Evolutionary conservation across 2,329 filamentous ascomycete species (phyloP), one percentile per base, ranked within the genome.

Genomic region (Fusarium chaquense): DNA sequence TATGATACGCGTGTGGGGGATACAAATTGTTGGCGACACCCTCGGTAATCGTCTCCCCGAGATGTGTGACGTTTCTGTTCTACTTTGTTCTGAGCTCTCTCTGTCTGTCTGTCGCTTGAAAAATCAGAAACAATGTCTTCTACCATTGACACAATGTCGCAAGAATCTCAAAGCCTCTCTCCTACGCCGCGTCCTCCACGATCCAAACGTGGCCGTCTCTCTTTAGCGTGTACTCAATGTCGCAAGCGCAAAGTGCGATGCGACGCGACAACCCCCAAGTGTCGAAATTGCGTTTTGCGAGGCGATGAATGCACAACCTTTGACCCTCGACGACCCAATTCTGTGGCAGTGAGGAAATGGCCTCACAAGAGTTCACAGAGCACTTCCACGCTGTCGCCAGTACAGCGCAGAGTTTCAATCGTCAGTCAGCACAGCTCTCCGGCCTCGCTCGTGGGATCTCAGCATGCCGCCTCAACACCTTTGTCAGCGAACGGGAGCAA

Each of bases 201-300:
- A 5, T 67, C 62, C 16, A 70, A 70, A 10, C 62, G 57, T 15
- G 63, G 58, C 0, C 67, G 70, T 8, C 58, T 72, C 43, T 71
- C 70, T 5, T 41, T 72, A 8, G 70, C 70, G 0, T 72, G 70
- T 16, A 73, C 50, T 5, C 61, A 64, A 32, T 72, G 70, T 28
- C 70, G 70, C 53, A 73, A 63, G 43, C 70, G 70, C 28, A 72
- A 72, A 47, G 70, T 72, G 15, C 61, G 70, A 58, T 72, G 70
- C 44, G 70, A 72, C 15, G 70, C 70, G n/a, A 58, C 68, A 44
- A 73, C 64, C 20, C 70, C 70, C 15, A 71, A 73, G 38, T 72
- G 70, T 30, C 70, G 64, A n/a, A 72, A 72, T 38, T 72, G 70
- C 28, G 70, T 71, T 10, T 33, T 73, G 4, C 67, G 70, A 28